Evolutionary conservation across 768 basidiomycete genomes (phyloP).

Genomic region (Boletus pseudopeckii): DNA sequence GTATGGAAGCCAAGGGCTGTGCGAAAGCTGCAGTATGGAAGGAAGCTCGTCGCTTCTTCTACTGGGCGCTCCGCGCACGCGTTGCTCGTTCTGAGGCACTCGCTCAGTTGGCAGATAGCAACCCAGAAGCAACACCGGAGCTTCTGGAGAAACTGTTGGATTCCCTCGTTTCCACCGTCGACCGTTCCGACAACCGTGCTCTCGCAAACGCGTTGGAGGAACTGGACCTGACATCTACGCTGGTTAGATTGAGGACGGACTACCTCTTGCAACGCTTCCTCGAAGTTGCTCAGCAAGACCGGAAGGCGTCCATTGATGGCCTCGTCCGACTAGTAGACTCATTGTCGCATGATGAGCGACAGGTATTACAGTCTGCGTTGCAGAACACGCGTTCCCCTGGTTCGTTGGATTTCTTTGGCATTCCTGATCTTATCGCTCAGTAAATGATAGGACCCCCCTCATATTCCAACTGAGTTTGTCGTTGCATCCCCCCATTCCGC

Average conservation of each 20-base stretch:
- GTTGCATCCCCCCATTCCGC: not conserved
- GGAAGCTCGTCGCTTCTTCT: conserved; percentile 84
- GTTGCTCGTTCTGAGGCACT: conserved; percentile 66
- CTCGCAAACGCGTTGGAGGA: conserved; percentile 67
- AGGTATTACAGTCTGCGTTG: conserved; percentile 55
- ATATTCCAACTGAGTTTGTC: conserved; percentile 29
- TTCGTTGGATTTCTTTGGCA: conserved; percentile 32
- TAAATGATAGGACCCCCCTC: conserved; percentile 38
- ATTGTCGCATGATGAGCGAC: conserved; percentile 70
- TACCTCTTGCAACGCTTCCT: conserved; percentile 64
- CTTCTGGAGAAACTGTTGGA: conserved; percentile 65
- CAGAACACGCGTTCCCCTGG: conserved; percentile 61
- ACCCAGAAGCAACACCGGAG: conserved; percentile 64
- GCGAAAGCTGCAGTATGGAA: conserved; percentile 87
- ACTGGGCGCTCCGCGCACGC: conserved; percentile 89
- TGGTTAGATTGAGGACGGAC: conserved; percentile 66
- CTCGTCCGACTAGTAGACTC: conserved; percentile 70
- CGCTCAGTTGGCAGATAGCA: conserved; percentile 61
- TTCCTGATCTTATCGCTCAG: not conserved
- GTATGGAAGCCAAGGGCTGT: conserved; percentile 98
- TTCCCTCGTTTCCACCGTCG: conserved; percentile 54
- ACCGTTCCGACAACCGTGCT: conserved; percentile 51
- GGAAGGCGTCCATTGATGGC: conserved; percentile 72
- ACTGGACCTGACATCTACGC: conserved; percentile 59
- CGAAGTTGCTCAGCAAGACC: conserved; percentile 67